Conservation (phyloP, 208 protist species). For the Trypanosoma brucei region DNA sequence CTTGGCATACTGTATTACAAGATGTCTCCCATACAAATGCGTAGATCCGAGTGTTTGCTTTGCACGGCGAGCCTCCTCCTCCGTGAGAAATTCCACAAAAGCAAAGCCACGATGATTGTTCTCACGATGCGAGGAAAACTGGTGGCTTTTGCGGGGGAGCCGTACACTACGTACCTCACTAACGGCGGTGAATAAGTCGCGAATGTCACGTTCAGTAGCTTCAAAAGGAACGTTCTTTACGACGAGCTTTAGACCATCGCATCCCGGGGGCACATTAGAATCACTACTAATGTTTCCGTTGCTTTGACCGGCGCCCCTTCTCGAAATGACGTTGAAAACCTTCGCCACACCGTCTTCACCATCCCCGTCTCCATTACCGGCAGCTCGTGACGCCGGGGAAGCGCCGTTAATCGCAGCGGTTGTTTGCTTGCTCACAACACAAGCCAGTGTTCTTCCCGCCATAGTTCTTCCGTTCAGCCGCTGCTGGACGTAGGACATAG, state of each 20-base stretch:
- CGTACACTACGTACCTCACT: constrained; percentile 94
- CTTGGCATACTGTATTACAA: constrained; percentile 96
- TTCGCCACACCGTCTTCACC: constrained; percentile 28
- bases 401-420: constrained; percentile 6
- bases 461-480: constrained; percentile 60
- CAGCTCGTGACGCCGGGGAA: neutral
- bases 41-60: constrained; percentile 88
- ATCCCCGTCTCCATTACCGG: constrained; percentile 2
- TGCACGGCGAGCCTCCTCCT: constrained; percentile 93
- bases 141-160: constrained; percentile 93
- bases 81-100: constrained; percentile 97
- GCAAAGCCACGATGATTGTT: constrained; percentile 96
- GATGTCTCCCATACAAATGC: constrained; percentile 97
- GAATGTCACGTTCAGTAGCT: constrained; percentile 94
- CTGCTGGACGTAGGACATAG: constrained; percentile 48
- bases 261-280: constrained; percentile 55
- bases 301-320: constrained; percentile 1
- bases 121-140: constrained; percentile 71
- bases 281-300: neutral
- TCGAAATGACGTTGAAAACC: constrained; percentile 11
- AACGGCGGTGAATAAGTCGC: constrained; percentile 94
- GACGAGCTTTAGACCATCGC: constrained; percentile 91
- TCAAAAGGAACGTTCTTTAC: constrained; percentile 99
- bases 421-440: constrained; percentile 72
- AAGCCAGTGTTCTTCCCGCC: constrained; percentile 54